These are phyloP conservation scores for Fusarium temperatum DNA, from an alignment of 2,329 filamentous ascomycete genomes.

Conservation along the genomic window DNA sequence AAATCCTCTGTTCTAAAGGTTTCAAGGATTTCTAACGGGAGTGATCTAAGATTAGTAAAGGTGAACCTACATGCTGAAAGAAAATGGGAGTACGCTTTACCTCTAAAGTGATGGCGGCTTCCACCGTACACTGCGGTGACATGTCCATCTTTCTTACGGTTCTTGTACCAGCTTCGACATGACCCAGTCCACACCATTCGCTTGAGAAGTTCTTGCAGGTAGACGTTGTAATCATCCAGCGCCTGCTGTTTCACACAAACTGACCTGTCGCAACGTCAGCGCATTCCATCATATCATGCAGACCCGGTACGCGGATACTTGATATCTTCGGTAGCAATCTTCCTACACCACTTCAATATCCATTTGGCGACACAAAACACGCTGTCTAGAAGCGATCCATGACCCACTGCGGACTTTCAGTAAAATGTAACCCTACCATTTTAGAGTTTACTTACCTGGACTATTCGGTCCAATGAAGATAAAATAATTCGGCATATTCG, in stretches of 20 bases:
- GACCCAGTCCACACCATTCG: slow-evolving; percentile 8
- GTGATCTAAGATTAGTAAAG: not conserved
- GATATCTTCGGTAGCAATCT: not conserved
- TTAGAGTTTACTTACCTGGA: not conserved
- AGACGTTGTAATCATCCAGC: slow-evolving; percentile 14
- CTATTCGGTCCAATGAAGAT: not conserved
- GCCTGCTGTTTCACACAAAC: not conserved
- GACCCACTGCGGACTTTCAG: not conserved
- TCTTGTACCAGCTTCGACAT: slow-evolving; percentile 5
- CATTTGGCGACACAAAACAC: not conserved
- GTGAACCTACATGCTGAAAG: fast-evolving
- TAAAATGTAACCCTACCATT: not conserved
- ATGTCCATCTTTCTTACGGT: not conserved
- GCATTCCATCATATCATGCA: not conserved
- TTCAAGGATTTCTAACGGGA: not conserved
- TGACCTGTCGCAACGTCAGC: not conserved
- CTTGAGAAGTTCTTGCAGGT: slow-evolving; percentile 6
- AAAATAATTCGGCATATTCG: not conserved
- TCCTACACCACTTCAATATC: slow-evolving; percentile 1
- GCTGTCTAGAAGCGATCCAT: not conserved
- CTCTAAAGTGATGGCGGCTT: not conserved
- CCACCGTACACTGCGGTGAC: not conserved
- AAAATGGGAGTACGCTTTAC: not conserved
- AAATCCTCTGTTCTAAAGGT: not conserved
- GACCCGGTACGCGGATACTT: not conserved